phyloP scores from a whole-genome alignment of 2,329 filamentous ascomycete species.

The Aureobasidium pullulans region DNA sequence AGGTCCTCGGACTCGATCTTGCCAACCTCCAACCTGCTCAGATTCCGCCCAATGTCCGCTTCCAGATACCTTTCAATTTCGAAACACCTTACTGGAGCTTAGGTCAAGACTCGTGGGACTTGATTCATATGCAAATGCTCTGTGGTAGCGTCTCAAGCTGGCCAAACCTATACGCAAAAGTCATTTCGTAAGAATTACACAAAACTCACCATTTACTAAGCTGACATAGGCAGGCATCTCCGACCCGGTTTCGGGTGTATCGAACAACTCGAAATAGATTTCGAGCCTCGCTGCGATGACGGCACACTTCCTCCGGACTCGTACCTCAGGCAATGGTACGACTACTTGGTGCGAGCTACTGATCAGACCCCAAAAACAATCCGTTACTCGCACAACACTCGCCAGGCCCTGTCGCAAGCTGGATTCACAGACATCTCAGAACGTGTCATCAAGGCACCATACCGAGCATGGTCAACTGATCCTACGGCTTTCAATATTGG shows the following conservation, averaged over 20 bases:
- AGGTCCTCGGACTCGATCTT: slow-evolving; percentile 55
- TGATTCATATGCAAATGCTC: slow-evolving; percentile 77
- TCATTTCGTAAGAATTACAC: slow-evolving; percentile 49
- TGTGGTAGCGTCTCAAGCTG: slow-evolving; percentile 71
- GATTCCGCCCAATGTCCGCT: slow-evolving; percentile 63
- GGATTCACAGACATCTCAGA: slow-evolving; percentile 79
- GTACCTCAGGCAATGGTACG: slow-evolving; percentile 50
- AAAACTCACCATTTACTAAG: slow-evolving; percentile 8
- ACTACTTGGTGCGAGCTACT: slow-evolving; percentile 59
- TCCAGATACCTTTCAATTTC: slow-evolving; percentile 65
- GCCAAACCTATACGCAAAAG: slow-evolving; percentile 64
- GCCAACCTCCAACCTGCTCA: slow-evolving; percentile 53
- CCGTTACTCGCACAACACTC: slow-evolving; percentile 55
- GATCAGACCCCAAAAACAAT: slow-evolving; percentile 58
- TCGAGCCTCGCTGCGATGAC: slow-evolving; percentile 65
- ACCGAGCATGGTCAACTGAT: slow-evolving; percentile 66
- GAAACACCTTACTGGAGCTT: slow-evolving; percentile 63
- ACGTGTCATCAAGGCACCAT: slow-evolving; percentile 59
- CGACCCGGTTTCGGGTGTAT: slow-evolving; percentile 67
- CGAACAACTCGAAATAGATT: slow-evolving; percentile 87
- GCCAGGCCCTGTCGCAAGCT: slow-evolving; percentile 54
- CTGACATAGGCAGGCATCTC: slow-evolving; percentile 54
- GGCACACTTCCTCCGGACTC: slow-evolving; percentile 47
- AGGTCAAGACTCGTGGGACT: slow-evolving; percentile 63
- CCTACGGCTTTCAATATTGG: slow-evolving; percentile 60